Percentiles rank a stretch among this genome's conserved stretches.
These are phyloP conservation scores for Meredithiella fracta DNA, from an alignment of 2,329 filamentous ascomycete species.

Conservation along the genomic window DNA sequence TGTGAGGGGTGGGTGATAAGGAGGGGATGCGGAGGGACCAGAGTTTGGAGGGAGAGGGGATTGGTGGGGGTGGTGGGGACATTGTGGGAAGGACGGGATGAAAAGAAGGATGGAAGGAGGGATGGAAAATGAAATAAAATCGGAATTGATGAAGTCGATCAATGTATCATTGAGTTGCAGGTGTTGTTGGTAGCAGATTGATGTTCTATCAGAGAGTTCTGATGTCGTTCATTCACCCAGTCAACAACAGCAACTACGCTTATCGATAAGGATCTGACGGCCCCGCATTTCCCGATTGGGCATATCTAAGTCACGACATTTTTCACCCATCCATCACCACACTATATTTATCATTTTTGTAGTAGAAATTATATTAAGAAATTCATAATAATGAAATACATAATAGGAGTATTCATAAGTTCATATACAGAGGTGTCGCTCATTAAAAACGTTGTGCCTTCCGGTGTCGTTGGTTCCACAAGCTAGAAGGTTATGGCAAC, in stretches of 20 bases:
- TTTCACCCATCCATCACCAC: not conserved
- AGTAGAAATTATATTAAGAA: too few species aligned
- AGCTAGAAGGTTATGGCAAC: too few species aligned
- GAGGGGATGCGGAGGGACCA: slow-evolving; percentile 40
- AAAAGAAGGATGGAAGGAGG: not conserved
- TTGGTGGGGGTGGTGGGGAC: slow-evolving; percentile 1
- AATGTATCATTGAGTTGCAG: not conserved
- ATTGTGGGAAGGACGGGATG: not conserved
- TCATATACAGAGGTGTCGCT: too few species aligned
- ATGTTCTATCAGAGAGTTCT: not conserved
- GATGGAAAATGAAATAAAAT: not conserved
- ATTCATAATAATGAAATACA: too few species aligned
- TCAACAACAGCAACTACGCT: not conserved
- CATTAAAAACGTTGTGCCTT: too few species aligned
- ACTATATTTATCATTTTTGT: too few species aligned
- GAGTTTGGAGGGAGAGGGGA: slow-evolving; percentile 26
- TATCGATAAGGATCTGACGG: not conserved
- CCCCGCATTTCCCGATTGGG: not conserved
- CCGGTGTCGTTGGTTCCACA: too few species aligned
- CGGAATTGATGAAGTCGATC: not conserved
- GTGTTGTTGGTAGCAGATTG: not conserved
- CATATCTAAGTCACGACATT: not conserved
- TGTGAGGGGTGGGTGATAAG: slow-evolving; percentile 35
- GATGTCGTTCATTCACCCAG: not conserved
- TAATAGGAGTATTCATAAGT: too few species aligned